phyloP scores from a whole-genome alignment of 2,329 filamentous ascomycete species.

The Aspergillus ochraceus region DNA sequence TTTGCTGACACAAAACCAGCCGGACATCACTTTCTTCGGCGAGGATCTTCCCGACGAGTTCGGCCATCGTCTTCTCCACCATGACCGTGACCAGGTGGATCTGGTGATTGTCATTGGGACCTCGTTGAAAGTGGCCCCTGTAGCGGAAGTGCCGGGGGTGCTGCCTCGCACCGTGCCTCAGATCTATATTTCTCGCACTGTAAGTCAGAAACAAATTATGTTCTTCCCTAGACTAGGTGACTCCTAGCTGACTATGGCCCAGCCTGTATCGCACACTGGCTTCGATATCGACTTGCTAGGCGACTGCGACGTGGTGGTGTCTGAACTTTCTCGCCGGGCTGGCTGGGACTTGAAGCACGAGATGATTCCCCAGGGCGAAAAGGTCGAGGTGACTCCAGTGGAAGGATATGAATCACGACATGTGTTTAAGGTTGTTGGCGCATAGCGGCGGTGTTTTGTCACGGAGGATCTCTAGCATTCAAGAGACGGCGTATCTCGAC shows the following conservation, averaged over 20 bases:
- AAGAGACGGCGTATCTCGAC: slow-evolving; percentile 29
- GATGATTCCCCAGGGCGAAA: slow-evolving; percentile 72
- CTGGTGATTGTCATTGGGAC: slow-evolving; percentile 96
- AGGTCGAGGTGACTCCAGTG: slow-evolving; percentile 56
- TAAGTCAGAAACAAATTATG: slow-evolving; percentile 34
- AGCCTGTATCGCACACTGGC: slow-evolving; percentile 82
- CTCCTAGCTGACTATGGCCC: slow-evolving; percentile 10
- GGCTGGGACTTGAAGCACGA: slow-evolving; percentile 80
- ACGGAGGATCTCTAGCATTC: slow-evolving; percentile 16
- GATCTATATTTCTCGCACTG: slow-evolving; percentile 82
- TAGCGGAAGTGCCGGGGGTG: slow-evolving; percentile 84
- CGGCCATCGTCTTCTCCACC: slow-evolving; percentile 73
- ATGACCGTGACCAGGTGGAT: slow-evolving; percentile 78
- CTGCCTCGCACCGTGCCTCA: slow-evolving; percentile 79
- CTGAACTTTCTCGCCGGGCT: slow-evolving; percentile 78
- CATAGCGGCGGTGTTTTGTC: slow-evolving; percentile 39
- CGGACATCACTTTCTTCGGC: slow-evolving; percentile 97
- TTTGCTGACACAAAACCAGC: slow-evolving; percentile 45
- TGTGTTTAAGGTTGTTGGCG: slow-evolving; percentile 41
- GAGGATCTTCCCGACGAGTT: slow-evolving; percentile 85
- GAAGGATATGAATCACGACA: slow-evolving; percentile 50
- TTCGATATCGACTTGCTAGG: slow-evolving; percentile 97
- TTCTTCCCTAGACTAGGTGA: background rate
- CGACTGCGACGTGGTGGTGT: slow-evolving; percentile 87
- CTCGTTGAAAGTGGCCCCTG: slow-evolving; percentile 90